Conservation (phyloP, 2,329 filamentous ascomycete species). For the Claviceps sorghi region DNA sequence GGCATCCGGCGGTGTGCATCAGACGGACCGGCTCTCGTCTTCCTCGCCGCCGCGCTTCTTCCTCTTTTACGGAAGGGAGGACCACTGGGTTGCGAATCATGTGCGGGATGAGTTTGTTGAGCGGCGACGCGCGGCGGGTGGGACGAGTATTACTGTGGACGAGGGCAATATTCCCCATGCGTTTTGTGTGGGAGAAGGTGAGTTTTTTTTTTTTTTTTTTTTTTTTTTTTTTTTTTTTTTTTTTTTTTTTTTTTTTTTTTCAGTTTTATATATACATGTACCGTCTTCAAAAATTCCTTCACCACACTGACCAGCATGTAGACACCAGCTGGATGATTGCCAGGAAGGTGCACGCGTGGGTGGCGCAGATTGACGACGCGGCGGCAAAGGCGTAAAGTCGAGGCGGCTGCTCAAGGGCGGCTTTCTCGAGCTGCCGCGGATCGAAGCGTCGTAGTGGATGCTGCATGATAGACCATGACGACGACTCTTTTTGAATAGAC, state of each 20-base stretch:
- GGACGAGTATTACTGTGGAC: conserved; percentile 38
- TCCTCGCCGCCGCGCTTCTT: conserved; percentile 33
- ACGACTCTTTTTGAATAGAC: no score
- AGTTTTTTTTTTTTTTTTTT: conserved; percentile 8
- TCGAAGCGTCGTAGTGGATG: no score
- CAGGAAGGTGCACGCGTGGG: conserved; percentile 16
- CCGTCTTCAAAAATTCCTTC: no score
- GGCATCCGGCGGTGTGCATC: not conserved
- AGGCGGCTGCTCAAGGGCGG: no score
- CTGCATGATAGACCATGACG: no score
- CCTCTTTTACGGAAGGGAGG: conserved; percentile 44
- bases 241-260: not conserved
- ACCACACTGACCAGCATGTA: conserved; percentile 4
- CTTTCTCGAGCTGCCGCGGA: no score
- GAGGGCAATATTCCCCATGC: conserved; percentile 42
- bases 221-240: conserved; percentile 1
- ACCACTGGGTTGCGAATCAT: conserved; percentile 47
- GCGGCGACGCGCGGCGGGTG: conserved; percentile 14
- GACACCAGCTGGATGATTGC: conserved; percentile 17
- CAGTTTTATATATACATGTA: no score
- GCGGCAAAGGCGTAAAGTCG: not conserved
- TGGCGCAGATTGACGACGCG: conserved; percentile 14
- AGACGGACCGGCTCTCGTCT: not conserved
- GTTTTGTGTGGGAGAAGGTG: conserved; percentile 35
- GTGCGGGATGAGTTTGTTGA: conserved; percentile 41